Base-by-base conservation (phyloP, 2,329 filamentous ascomycete species). In the Epichloe coenophiala region DNA sequence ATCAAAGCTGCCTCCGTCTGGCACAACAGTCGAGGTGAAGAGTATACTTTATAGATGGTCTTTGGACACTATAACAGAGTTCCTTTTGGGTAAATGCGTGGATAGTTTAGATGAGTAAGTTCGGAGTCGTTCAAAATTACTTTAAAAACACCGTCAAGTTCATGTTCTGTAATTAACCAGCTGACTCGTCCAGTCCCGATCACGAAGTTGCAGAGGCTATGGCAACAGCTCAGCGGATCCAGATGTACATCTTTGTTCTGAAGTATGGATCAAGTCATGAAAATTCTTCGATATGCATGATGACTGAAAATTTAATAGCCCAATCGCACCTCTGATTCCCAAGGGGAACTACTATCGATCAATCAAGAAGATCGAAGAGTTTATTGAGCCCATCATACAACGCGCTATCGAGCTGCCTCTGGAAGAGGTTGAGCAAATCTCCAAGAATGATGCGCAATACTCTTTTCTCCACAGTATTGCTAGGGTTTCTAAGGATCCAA, bases 401-500 rank as follows among this genome's bases (percentile, higher is more conserved):
- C 73, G 78, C 40, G 76, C 83, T 0, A 72, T 89, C 5, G 70
- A 72, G 1, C 69, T 89, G 33, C 75, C 78, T 0, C 72, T 74
- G 0, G 74, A 76, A 12, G 84, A 88, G 60, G 74, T 88, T 2
- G 79, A 85, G 55, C 78, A 83, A 56, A 81, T 84, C 57, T 79
- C 77, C 42, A 85, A 81, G 57, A 77, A 77, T 1, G 82, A 83
- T 60, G 71, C 76, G 58, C 73, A 74, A 45, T 85, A 86, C 59
- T 88, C 83, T 1, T 89, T 91, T 67, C 74, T 90, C n/a, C 83
- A 90, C 62, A 83, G 83, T 49, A 76, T 91, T 11, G 84, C 84
- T 15, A 73, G 74, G 13, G 83, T 81, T 63, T 89, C 86, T 0
- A 77, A 82, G 12, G 71, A 77, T 50, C 68, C 69, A 1, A 73